Percentiles rank a stretch among this genome's conserved stretches.
These are phyloP conservation scores for Mycena galericulata DNA, from an alignment of 768 basidiomycete genomes.

Conservation along the genomic window DNA sequence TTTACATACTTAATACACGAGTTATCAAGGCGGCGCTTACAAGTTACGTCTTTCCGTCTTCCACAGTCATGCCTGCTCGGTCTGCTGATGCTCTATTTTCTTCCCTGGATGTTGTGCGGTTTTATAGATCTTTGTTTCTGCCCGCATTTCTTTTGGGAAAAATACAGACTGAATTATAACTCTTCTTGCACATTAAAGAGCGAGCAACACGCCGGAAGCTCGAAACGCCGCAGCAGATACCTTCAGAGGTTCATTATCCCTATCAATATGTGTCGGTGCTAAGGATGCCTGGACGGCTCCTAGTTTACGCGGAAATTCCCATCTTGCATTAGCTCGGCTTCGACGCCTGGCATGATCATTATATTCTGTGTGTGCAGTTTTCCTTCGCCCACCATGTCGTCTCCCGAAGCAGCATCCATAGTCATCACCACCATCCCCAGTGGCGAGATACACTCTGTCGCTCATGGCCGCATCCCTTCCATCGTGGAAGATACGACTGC, in stretches of 20 bases:
- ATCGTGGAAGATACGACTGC: constrained; percentile 12
- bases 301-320: constrained; percentile 9
- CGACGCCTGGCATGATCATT: constrained; percentile 16
- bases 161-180: constrained; percentile 1
- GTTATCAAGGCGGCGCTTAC: no score
- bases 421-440: constrained; percentile 12
- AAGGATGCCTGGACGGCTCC: not conserved
- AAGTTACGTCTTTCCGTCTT: constrained; percentile 11
- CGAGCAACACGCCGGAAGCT: constrained; percentile 14
- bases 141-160: not conserved
- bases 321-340: constrained; percentile 17
- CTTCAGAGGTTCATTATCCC: not conserved
- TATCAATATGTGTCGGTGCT: constrained; percentile 14
- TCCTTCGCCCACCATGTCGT: constrained; percentile 23
- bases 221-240: constrained; percentile 13
- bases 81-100: constrained; percentile 7
- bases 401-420: constrained; percentile 16
- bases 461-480: constrained; percentile 12
- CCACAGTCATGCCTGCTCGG: constrained; percentile 9
- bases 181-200: constrained; percentile 9
- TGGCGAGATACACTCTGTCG: constrained; percentile 8
- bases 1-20: no score
- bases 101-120: not conserved
- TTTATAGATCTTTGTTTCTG: constrained; percentile 2
- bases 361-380: constrained; percentile 15